phyloP scores from a whole-genome alignment of 306 rosid species.

The Dicorynia guianensis region DNA sequence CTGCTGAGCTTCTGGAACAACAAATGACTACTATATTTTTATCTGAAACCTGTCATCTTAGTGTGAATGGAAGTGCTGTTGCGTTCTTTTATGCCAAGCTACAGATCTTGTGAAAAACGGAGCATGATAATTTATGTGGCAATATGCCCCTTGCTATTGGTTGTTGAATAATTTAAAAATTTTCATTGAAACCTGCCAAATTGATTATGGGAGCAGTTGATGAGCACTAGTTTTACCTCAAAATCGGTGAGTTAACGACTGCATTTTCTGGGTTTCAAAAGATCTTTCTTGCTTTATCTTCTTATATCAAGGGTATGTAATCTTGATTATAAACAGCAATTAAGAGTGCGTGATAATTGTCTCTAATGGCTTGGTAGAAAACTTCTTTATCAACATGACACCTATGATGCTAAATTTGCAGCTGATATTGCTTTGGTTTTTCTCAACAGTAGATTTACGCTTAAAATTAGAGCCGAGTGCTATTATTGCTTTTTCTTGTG shows the following conservation, averaged over 20 bases:
- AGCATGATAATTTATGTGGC: neutral
- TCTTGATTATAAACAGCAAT: no score
- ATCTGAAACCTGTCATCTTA: neutral
- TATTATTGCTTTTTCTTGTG: no score
- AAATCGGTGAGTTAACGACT: neutral
- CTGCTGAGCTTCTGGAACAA: no score
- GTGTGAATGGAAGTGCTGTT: neutral
- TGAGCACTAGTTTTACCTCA: neutral
- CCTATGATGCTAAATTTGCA: no score
- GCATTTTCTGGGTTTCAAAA: neutral
- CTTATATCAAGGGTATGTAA: neutral
- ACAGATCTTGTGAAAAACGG: constrained; percentile 19
- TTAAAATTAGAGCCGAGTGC: no score
- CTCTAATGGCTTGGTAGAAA: neutral
- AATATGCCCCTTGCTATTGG: neutral
- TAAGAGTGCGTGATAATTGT: no score
- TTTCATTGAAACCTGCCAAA: neutral
- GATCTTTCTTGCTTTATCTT: neutral
- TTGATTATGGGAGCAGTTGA: neutral
- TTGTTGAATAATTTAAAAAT: constrained; percentile 1
- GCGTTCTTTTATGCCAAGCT: constrained; percentile 14
- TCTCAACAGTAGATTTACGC: no score
- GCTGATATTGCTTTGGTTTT: no score
- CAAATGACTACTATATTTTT: neutral
- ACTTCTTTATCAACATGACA: neutral